Evolutionary conservation across 352 stramenopile genomes (phyloP).

Genomic region (Halophytophthora polymorphica): DNA sequence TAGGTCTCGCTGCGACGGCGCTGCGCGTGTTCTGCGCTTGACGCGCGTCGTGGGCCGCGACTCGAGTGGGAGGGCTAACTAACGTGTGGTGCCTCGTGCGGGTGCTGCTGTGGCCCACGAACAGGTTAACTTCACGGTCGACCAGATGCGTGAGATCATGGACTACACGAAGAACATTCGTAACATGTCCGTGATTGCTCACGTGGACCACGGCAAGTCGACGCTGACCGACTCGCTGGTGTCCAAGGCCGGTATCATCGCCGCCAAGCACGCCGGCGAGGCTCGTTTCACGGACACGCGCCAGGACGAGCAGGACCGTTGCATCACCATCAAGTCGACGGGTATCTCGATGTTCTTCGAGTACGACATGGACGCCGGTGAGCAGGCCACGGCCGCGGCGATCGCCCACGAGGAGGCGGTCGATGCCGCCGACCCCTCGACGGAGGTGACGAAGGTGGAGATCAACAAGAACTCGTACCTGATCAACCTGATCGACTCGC

Average conservation of each 20-base stretch:
- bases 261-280: conserved; percentile 97
- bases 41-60: too few relatives aligned
- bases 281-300: conserved; percentile 99
- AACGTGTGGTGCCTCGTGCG: neutral
- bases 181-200: conserved; percentile 99
- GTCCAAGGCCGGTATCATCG: conserved; percentile 99
- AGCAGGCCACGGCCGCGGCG: conserved; percentile 72
- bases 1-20: conserved; percentile 5
- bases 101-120: neutral
- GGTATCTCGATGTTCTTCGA: conserved; percentile 99
- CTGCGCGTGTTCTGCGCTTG: too few relatives aligned
- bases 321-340: conserved; percentile 99
- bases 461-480: conserved; percentile 98
- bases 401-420: conserved; percentile 55
- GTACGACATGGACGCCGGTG: conserved; percentile 96
- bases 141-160: conserved; percentile 98
- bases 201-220: conserved; percentile 99
- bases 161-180: conserved; percentile 99
- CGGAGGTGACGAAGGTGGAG: conserved; percentile 56
- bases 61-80: too few relatives aligned
- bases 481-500: conserved; percentile 99
- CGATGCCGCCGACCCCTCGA: conserved; percentile 21
- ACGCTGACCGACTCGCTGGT: conserved; percentile 98
- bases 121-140: conserved; percentile 99
- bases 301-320: conserved; percentile 99